A percentile compares a stretch with the other conserved stretches of the same genome.
Conservation (phyloP, 2,329 filamentous ascomycete species). For the Paecilomyces formosus region DNA sequence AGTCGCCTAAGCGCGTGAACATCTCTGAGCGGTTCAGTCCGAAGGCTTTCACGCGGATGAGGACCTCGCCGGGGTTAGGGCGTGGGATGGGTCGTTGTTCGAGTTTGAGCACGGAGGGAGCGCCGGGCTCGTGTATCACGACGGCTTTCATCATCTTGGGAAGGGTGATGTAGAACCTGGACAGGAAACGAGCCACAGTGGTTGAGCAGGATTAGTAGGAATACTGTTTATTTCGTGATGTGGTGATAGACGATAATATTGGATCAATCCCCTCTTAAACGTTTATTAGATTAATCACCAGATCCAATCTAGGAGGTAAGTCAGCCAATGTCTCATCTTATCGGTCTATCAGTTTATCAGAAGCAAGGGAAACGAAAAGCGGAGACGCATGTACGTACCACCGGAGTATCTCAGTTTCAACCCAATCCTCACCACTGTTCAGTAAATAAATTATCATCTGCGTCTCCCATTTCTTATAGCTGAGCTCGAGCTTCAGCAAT, state of each 20-base stretch:
- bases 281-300: background rate
- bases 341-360: background rate
- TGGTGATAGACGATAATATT: background rate
- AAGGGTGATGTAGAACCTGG: background rate
- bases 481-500: no score
- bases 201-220: background rate
- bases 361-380: background rate
- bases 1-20: constrained; percentile 41
- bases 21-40: constrained; percentile 43
- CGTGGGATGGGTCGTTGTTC: constrained; percentile 31
- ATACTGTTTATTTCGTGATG: no score
- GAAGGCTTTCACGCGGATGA: constrained; percentile 37
- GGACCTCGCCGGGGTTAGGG: constrained; percentile 29
- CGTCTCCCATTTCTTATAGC: no score
- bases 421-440: background rate
- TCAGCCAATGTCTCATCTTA: background rate
- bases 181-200: background rate
- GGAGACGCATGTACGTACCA: background rate
- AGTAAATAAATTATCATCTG: background rate
- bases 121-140: constrained; percentile 33
- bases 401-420: background rate
- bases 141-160: constrained; percentile 36
- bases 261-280: background rate
- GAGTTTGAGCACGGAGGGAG: constrained; percentile 33
- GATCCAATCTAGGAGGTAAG: background rate